phyloP scores from a whole-genome alignment of 2,329 filamentous ascomycete species.

The Alternaria brassicae region DNA sequence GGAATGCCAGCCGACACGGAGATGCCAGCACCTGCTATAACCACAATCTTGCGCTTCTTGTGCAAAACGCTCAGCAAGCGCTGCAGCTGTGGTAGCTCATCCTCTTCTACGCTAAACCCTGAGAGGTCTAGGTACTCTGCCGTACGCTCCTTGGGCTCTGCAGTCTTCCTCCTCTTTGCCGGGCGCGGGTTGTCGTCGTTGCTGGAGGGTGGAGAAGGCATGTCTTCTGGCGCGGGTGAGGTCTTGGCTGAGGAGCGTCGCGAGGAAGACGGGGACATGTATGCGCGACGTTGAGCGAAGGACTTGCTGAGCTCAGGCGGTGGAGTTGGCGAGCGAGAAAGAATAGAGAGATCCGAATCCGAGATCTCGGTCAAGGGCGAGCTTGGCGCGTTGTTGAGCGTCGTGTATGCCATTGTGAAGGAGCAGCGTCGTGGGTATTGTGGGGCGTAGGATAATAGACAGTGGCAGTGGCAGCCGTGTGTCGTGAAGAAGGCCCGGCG shows the following conservation, averaged over 20 bases:
- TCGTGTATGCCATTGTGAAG: constrained; percentile 40
- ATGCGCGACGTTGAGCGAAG: constrained; percentile 37
- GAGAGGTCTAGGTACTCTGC: constrained; percentile 83
- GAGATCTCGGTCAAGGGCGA: constrained; percentile 52
- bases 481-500: constrained; percentile 18
- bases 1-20: constrained; percentile 96
- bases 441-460: constrained; percentile 15
- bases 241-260: constrained; percentile 55
- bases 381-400: constrained; percentile 36
- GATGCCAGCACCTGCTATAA: constrained; percentile 95
- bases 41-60: constrained; percentile 94
- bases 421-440: constrained; percentile 10
- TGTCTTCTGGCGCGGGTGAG: constrained; percentile 56
- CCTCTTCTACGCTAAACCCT: constrained; percentile 58
- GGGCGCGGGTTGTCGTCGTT: constrained; percentile 72
- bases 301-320: constrained; percentile 40
- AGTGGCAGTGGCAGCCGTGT: constrained; percentile 25
- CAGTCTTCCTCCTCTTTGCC: constrained; percentile 73
- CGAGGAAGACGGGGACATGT: constrained; percentile 54
- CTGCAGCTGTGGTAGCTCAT: constrained; percentile 69
- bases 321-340: constrained; percentile 43
- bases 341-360: constrained; percentile 40
- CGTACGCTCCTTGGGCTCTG: constrained; percentile 68
- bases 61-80: constrained; percentile 76
- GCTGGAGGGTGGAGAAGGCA: constrained; percentile 53